Conservation (phyloP, 805 yeast genomes). For the Ogataea sp. region DNA sequence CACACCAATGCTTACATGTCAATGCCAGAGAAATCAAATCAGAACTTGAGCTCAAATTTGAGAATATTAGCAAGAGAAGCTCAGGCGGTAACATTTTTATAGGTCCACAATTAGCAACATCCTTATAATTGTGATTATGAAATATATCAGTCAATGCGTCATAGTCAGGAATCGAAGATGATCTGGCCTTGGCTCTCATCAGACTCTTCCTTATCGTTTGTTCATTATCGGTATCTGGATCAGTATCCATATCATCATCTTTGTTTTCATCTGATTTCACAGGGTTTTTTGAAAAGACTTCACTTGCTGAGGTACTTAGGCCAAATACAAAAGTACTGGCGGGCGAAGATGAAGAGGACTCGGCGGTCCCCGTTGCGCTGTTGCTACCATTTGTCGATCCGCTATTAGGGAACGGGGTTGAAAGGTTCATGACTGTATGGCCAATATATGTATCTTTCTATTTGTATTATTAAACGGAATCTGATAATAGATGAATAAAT, state of each 20-base stretch:
- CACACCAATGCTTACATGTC: constrained; percentile 77
- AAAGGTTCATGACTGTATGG: too few relatives aligned
- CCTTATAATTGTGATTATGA: not conserved
- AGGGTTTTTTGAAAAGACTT: constrained; percentile 44
- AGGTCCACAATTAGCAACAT: constrained; percentile 15
- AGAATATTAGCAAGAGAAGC: constrained; percentile 57
- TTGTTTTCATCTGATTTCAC: constrained; percentile 25
- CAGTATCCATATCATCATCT: constrained; percentile 16
- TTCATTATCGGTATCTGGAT: constrained; percentile 26
- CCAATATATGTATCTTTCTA: too few relatives aligned
- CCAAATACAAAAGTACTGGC: too few relatives aligned
- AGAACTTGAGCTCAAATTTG: constrained; percentile 48
- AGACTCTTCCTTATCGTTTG: constrained; percentile 21
- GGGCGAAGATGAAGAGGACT: too few relatives aligned
- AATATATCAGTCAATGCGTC: not conserved
- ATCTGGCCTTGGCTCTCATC: constrained; percentile 19
- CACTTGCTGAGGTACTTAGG: too few relatives aligned
- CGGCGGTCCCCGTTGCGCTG: too few relatives aligned
- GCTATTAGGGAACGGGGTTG: too few relatives aligned
- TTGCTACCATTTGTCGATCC: too few relatives aligned
- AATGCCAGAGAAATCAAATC: constrained; percentile 57
- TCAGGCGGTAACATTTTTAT: constrained; percentile 47
- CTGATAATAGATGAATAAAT: too few relatives aligned
- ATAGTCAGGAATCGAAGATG: constrained; percentile 7
- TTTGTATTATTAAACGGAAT: too few relatives aligned